These are phyloP conservation scores for Mycocentrospora acerina DNA, from an alignment of 2,329 filamentous ascomycete species.

Conservation along the genomic window DNA sequence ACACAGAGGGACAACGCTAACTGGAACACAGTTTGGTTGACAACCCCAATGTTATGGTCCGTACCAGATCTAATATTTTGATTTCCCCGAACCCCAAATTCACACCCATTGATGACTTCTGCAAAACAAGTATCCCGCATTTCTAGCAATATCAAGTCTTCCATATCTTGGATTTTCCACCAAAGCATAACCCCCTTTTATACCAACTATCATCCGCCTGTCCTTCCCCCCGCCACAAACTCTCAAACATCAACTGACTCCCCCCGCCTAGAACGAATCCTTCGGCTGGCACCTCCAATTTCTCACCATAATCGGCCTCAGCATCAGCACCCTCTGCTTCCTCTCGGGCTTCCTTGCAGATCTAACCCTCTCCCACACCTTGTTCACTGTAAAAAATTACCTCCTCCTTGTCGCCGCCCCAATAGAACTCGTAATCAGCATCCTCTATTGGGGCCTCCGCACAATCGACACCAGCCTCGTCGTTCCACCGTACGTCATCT, in stretches of 20 bases:
- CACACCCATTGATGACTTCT: too few species aligned
- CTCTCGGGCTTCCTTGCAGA: conserved; percentile 64
- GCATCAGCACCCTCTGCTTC: conserved; percentile 63
- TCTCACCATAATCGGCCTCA: conserved; percentile 72
- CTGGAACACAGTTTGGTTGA: conserved; percentile 26
- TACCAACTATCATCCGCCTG: too few species aligned
- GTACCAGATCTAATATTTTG: too few species aligned
- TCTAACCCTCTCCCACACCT: conserved; percentile 56
- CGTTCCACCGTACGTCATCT: conserved; percentile 43
- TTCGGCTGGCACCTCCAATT: conserved; percentile 73
- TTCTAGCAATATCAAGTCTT: too few species aligned
- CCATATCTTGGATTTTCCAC: too few species aligned
- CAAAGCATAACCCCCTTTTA: too few species aligned
- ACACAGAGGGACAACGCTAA: conserved; percentile 13
- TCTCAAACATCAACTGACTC: too few species aligned
- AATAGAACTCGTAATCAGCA: conserved; percentile 68
- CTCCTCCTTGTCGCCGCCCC: conserved; percentile 67
- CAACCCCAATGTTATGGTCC: conserved; percentile 32
- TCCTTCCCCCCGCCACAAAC: too few species aligned
- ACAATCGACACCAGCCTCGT: conserved; percentile 56
- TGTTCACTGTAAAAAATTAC: conserved; percentile 69
- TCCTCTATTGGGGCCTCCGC: conserved; percentile 72
- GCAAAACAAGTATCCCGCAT: too few species aligned
- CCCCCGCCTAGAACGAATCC: conserved; percentile 55
- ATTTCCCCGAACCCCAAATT: too few species aligned